Evolutionary conservation across 352 stramenopile species (phyloP).

Genomic region (Peronosclerospora sorghi): DNA sequence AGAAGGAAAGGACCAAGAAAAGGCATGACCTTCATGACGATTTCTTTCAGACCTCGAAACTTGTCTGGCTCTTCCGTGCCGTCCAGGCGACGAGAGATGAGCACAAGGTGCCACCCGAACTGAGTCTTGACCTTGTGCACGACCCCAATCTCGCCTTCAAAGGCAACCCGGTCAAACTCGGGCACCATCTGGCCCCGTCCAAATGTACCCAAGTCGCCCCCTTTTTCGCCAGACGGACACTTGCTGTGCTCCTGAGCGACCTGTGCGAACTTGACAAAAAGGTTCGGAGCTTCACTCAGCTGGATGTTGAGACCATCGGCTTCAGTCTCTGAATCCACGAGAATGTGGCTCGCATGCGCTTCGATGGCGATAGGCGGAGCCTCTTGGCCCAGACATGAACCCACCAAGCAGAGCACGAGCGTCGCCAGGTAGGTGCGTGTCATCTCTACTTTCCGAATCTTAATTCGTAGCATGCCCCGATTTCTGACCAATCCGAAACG

Average conservation of each 20-base stretch:
- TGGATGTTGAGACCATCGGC: conserved; percentile 47
- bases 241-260: conserved; percentile 60
- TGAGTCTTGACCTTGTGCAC: conserved; percentile 76
- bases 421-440: no score
- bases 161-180: conserved; percentile 72
- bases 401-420: conserved; percentile 13
- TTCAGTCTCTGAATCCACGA: conserved; percentile 59
- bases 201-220: conserved; percentile 58
- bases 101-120: conserved; percentile 57
- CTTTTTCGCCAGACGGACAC: conserved; percentile 51
- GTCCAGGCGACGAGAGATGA: conserved; percentile 43
- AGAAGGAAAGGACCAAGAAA: conserved; percentile 44
- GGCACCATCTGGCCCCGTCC: conserved; percentile 59
- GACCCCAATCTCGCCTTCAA: conserved; percentile 27
- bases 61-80: conserved; percentile 26
- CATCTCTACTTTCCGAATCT: no score
- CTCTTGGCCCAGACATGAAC: conserved; percentile 4
- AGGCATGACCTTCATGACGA: conserved; percentile 31
- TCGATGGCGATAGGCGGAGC: conserved; percentile 16
- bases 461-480: no score
- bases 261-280: conserved; percentile 49
- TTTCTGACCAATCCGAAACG: no score
- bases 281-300: conserved; percentile 34
- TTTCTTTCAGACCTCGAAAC: conserved; percentile 25
- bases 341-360: conserved; percentile 71